These are phyloP conservation scores for Brassica incana DNA, from an alignment of 345 rosid species.

Conservation along the genomic window DNA sequence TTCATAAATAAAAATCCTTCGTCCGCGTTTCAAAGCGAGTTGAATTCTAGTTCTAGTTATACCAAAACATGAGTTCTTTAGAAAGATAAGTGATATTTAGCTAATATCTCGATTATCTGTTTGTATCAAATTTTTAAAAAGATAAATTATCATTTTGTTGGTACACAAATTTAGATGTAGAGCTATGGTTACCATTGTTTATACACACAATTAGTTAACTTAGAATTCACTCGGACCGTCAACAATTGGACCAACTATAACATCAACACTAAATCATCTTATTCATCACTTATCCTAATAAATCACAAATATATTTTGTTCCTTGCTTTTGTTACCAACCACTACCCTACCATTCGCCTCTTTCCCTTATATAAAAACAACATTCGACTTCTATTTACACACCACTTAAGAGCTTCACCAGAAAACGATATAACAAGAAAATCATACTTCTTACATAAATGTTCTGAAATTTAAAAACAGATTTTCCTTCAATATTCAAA, in stretches of 20 bases:
- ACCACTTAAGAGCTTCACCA: slow-evolving; percentile 16
- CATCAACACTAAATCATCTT: slow-evolving; percentile 15
- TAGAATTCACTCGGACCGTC: slow-evolving; percentile 37
- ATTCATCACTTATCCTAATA: slow-evolving; percentile 13
- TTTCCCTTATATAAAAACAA: slow-evolving; percentile 23
- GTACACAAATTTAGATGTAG: neutral
- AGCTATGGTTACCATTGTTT: slow-evolving; percentile 10
- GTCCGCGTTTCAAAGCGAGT: too few relatives aligned
- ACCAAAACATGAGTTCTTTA: neutral
- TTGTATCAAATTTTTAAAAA: neutral
- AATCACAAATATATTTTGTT: neutral
- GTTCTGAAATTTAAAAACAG: neutral
- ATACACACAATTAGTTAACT: slow-evolving; percentile 30
- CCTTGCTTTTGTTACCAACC: slow-evolving; percentile 29
- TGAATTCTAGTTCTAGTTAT: neutral
- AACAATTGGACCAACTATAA: slow-evolving; percentile 28
- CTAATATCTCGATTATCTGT: neutral
- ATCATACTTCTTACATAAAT: slow-evolving; percentile 6
- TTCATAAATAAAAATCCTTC: too few relatives aligned
- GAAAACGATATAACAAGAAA: neutral
- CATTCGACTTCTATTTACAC: slow-evolving; percentile 15
- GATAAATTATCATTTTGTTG: neutral
- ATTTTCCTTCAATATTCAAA: neutral
- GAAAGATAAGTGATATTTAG: neutral
- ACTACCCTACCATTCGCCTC: slow-evolving; percentile 26